Base-by-base conservation (phyloP, 2,329 filamentous ascomycete species). In the Chaetomiaceae sp. region DNA sequence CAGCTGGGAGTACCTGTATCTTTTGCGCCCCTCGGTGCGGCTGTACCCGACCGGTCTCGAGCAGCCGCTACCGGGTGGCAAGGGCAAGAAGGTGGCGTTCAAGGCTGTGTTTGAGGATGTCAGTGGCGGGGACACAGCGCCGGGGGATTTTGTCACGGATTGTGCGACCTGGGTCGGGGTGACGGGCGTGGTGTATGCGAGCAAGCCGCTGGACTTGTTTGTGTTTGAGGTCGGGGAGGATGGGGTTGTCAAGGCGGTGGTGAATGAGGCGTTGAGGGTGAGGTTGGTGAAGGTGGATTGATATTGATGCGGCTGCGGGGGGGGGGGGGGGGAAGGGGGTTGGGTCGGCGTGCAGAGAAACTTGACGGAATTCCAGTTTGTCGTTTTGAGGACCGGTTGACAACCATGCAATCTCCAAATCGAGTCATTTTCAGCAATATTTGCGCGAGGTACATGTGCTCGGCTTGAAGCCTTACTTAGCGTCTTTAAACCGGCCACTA, bases 31-130 rank as follows among this genome's bases (percentile, higher is more conserved):
- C 7, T 60, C 56, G 26, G 58, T 60, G 9, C 54, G 60, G 7
- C 47, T 66, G 12, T 66, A 65, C 42, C 62, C 62, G 9, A 61
- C 59, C 8, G 62, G 62, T 0, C 38, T 65, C 4, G 60, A 61
- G 52, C 56, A 63, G 8, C 34, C 45, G 9, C 29, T 46, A 2
- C 17, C 55, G 1, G 51, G 53, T 12, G 60, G 59, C 0, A 57
- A 60, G 1, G 51, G 54, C 18, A 60, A 58, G 22, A 52, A 47
- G 15, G 58, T 64, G 3, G 60, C 61, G 2, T 66, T 66, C 56
- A 64, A 63, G 42, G 63, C 62, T 10, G 55, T 63, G 2, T 65
- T 66, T 39, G 62, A 66, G 47, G 60, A 64, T 26, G 18, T 62
- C 11, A n/a, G n/a, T n/a, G 39, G 39, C 15, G 18, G 44, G 19